Evolutionary conservation across 2,329 filamentous ascomycete genomes (phyloP).

Genomic region (Colletotrichum sp.): DNA sequence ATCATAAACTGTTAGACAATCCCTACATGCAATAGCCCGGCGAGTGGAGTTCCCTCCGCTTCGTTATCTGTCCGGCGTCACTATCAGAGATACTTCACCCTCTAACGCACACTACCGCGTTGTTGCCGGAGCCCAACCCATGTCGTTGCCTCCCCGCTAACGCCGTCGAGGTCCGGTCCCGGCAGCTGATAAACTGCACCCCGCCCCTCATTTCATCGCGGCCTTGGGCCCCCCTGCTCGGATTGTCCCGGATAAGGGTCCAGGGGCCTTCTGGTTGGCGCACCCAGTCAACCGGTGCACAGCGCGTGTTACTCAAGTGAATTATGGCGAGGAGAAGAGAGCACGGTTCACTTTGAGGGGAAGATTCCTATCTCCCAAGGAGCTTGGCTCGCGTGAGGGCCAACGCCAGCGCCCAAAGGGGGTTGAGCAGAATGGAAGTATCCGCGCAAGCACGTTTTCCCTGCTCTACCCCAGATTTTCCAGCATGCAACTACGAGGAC

Average conservation of each 20-base stretch:
- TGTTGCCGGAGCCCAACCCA: neutral
- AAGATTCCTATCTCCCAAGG: neutral
- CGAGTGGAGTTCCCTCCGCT: neutral
- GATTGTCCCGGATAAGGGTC: constrained; percentile 5
- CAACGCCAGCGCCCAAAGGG: neutral
- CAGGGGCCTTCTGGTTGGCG: neutral
- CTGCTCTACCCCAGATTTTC: neutral
- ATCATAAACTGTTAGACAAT: neutral
- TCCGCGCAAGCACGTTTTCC: neutral
- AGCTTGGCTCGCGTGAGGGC: neutral
- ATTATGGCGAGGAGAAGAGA: neutral
- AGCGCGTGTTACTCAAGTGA: neutral
- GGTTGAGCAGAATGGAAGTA: neutral
- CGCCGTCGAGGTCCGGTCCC: constrained; percentile 1
- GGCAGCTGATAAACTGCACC: neutral
- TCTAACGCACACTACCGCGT: neutral
- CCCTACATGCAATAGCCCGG: neutral
- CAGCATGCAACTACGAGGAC: neutral
- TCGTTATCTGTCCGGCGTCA: neutral
- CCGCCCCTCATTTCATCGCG: neutral
- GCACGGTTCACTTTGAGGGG: neutral
- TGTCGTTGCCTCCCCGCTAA: neutral
- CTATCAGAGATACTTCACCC: neutral
- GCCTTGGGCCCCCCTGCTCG: neutral
- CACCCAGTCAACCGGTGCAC: neutral